Evolutionary conservation across 208 protist species (phyloP).

Genomic region (Porcisia deanei): DNA sequence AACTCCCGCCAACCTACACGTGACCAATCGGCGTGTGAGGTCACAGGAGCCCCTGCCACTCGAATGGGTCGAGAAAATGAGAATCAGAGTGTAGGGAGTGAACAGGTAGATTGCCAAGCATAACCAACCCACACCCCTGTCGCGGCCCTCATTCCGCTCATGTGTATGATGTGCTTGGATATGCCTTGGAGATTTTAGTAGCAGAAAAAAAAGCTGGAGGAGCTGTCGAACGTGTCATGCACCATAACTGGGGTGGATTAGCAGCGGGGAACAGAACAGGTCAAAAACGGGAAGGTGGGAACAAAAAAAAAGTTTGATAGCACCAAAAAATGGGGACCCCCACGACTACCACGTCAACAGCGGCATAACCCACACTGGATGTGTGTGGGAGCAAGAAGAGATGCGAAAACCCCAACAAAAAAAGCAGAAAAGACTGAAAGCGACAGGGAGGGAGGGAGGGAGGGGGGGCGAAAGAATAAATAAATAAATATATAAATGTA

Average conservation of each 20-base stretch:
- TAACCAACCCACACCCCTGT: background rate
- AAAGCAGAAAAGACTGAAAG: background rate
- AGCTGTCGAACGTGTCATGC: background rate
- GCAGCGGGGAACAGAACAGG: background rate
- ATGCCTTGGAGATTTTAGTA: background rate
- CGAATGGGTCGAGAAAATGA: background rate
- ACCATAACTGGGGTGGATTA: background rate
- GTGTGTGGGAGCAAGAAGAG: too few relatives aligned
- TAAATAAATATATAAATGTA: background rate
- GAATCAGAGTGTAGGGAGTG: too few relatives aligned
- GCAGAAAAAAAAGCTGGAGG: too few relatives aligned
- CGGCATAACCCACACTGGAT: too few relatives aligned
- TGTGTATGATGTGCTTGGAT: background rate
- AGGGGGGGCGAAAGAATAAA: background rate
- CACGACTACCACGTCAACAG: too few relatives aligned
- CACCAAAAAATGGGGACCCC: too few relatives aligned
- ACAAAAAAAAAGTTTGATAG: too few relatives aligned
- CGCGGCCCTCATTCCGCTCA: background rate
- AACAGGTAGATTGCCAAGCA: background rate
- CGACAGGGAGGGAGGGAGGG: background rate
- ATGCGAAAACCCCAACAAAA: background rate
- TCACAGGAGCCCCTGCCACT: background rate
- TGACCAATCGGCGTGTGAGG: too few relatives aligned
- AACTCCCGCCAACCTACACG: background rate
- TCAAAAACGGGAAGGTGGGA: background rate